These are phyloP conservation scores for Candida krabiensis DNA, from an alignment of 805 yeast genomes.

Conservation along the genomic window DNA sequence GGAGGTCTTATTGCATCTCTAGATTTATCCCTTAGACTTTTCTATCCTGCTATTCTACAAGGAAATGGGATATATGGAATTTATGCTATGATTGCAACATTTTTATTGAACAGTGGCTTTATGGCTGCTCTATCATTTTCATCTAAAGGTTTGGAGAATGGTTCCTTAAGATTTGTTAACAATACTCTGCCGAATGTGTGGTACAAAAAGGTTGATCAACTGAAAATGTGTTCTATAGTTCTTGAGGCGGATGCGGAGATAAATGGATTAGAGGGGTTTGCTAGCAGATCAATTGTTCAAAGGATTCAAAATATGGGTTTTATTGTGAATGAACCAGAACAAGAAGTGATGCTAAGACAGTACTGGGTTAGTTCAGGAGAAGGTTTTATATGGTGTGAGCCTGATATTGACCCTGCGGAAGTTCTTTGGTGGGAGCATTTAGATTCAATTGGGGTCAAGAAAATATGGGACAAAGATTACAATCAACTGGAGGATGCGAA, in stretches of 20 bases:
- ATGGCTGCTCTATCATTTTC: constrained; percentile 45
- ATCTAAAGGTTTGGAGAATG: constrained; percentile 47
- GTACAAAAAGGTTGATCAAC: constrained; percentile 65
- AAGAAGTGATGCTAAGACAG: constrained; percentile 70
- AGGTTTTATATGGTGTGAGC: constrained; percentile 86
- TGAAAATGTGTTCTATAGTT: constrained; percentile 62
- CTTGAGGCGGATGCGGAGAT: constrained; percentile 63
- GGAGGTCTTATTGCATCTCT: constrained; percentile 42
- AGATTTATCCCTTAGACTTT: constrained; percentile 45
- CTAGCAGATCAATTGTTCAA: constrained; percentile 31
- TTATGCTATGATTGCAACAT: constrained; percentile 49
- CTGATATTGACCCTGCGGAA: constrained; percentile 88
- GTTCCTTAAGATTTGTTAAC: constrained; percentile 59
- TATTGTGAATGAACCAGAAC: constrained; percentile 53
- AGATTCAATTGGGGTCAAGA: constrained; percentile 28
- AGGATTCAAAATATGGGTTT: constrained; percentile 37
- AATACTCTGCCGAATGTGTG: constrained; percentile 66
- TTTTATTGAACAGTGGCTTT: constrained; percentile 47
- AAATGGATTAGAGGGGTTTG: constrained; percentile 45
- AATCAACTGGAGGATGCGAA: constrained; percentile 20
- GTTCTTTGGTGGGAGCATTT: constrained; percentile 37
- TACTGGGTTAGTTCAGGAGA: constrained; percentile 88
- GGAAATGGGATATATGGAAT: constrained; percentile 42
- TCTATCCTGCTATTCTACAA: constrained; percentile 29
- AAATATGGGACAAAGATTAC: constrained; percentile 31